Base-by-base conservation (phyloP, 2,329 filamentous ascomycete genomes). In the Mariannaea elegans region DNA sequence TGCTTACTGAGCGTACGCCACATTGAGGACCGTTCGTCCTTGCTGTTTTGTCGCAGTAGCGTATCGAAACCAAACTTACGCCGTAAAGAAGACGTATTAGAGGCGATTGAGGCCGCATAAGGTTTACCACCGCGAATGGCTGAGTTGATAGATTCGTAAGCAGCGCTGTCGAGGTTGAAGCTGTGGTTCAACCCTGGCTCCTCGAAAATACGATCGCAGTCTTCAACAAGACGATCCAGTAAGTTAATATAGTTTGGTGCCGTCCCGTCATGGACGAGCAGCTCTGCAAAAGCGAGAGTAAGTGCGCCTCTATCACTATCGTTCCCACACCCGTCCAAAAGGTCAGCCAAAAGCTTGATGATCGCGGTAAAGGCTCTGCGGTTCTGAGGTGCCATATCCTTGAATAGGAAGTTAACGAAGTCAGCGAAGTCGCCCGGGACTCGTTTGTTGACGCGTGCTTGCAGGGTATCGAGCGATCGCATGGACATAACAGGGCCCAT, bases 1-100 rank as follows among this genome's bases (percentile, higher is more conserved):
- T 92, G 84, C 79, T 97, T 97, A 81, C 93, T 97, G 65, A 97
- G 79, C n/a, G 87, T 94, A 55, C 93, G 87, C 87, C 93, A 93
- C 19, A 97, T 87, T 0, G 92, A 94, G 39, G 88, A 83, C 34
- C 92, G 87, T 65, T 92, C 91, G 19, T 83, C 85, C 74, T 90
- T 94, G 79, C 91, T 93, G 70, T 91, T 93, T 68, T 95, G 90
- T 55, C 92, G 86, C 36, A 92, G 83, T 27, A 96, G 76, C 3
- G 82, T 87, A 57, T 93, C 88, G 61, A 96, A 89, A 1, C 93
- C 93, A 72, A 97, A 93, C 65, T 93, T 92, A 71, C 89, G 90
- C 45, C 93, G 84, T 24, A 97, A 82, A 0, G 93, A 97, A 6
- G 94, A 97, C 2, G 90, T 88, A 68, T 96, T 97, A 1, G 94